Evolutionary conservation across 2,329 filamentous ascomycete species (phyloP).

Genomic region (Ophiosphaerella herpotricha): DNA sequence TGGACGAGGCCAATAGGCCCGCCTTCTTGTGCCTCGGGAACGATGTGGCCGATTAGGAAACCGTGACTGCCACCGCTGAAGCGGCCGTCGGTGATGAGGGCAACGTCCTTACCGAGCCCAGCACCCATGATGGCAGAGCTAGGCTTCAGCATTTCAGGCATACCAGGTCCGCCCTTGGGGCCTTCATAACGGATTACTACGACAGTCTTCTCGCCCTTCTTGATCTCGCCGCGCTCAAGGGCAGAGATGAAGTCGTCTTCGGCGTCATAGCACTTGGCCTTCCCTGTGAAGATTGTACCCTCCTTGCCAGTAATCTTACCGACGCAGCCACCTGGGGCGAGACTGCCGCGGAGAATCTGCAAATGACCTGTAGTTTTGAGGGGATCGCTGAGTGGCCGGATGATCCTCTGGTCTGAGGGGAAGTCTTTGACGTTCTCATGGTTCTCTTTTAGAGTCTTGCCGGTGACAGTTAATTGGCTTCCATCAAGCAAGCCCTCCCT

Average conservation of each 20-base stretch:
- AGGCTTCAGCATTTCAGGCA: conserved; percentile 78
- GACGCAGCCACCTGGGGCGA: conserved; percentile 72
- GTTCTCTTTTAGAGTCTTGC: conserved; percentile 56
- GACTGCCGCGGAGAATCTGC: conserved; percentile 71
- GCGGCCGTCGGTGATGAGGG: conserved; percentile 73
- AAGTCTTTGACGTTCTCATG: conserved; percentile 64
- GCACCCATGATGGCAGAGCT: conserved; percentile 75
- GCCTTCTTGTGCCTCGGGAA: conserved; percentile 83
- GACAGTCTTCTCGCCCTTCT: conserved; percentile 76
- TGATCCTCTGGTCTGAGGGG: conserved; percentile 71
- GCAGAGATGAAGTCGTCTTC: conserved; percentile 72
- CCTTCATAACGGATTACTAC: conserved; percentile 77
- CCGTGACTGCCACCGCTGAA: conserved; percentile 84
- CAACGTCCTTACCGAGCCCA: conserved; percentile 73
- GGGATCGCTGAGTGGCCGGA: conserved; percentile 68
- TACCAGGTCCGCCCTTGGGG: conserved; percentile 73
- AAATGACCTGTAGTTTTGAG: conserved; percentile 75
- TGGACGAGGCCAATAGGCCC: conserved; percentile 82
- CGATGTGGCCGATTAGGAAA: conserved; percentile 86
- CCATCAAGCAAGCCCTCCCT: conserved; percentile 56
- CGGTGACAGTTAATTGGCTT: conserved; percentile 55
- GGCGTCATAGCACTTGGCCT: conserved; percentile 70
- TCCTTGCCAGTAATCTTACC: conserved; percentile 81
- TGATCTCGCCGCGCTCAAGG: conserved; percentile 69
- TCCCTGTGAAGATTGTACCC: conserved; percentile 68